Evolutionary conservation across 2,329 filamentous ascomycete species (phyloP).

Genomic region (Botrytis medusae): DNA sequence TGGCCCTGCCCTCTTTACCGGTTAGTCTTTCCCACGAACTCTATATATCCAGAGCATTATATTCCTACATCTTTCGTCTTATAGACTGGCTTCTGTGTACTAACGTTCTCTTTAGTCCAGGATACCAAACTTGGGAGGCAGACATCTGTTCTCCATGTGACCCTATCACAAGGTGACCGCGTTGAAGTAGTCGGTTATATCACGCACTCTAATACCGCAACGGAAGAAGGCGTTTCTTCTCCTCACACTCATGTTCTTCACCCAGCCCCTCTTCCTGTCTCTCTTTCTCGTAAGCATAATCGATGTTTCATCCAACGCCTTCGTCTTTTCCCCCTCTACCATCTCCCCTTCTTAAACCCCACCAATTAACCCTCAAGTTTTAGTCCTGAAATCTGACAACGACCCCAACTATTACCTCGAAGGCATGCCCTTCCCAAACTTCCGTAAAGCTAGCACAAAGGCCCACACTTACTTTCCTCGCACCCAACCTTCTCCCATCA

Average conservation of each 20-base stretch:
- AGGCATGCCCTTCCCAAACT: conserved; percentile 33
- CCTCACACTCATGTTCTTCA: conserved; percentile 53
- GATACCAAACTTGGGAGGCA: conserved; percentile 65
- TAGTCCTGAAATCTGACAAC: conserved; percentile 43
- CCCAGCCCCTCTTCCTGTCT: conserved; percentile 41
- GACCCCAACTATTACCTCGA: conserved; percentile 48
- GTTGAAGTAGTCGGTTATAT: conserved; percentile 65
- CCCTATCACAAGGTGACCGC: conserved; percentile 54
- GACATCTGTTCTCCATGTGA: conserved; percentile 62
- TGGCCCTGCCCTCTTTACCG: conserved; percentile 55
- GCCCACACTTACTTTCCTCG: conserved; percentile 53
- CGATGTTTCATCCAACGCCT: not conserved
- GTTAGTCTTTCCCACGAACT: not conserved
- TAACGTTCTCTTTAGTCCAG: conserved; percentile 43
- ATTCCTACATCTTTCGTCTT: not conserved
- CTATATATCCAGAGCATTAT: not conserved
- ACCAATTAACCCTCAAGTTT: conserved; percentile 42
- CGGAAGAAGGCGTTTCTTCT: conserved; percentile 58
- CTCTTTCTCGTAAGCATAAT: conserved; percentile 39
- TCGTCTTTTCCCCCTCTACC: not conserved
- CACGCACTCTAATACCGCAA: conserved; percentile 61
- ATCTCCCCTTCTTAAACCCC: conserved; percentile 48
- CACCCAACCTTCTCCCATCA: conserved; percentile 43
- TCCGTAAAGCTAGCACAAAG: conserved; percentile 44
- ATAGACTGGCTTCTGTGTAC: not conserved